These are phyloP conservation scores for Backusella macrospora DNA, from an alignment of 192 early-diverging fungal genomes.

Conservation along the genomic window DNA sequence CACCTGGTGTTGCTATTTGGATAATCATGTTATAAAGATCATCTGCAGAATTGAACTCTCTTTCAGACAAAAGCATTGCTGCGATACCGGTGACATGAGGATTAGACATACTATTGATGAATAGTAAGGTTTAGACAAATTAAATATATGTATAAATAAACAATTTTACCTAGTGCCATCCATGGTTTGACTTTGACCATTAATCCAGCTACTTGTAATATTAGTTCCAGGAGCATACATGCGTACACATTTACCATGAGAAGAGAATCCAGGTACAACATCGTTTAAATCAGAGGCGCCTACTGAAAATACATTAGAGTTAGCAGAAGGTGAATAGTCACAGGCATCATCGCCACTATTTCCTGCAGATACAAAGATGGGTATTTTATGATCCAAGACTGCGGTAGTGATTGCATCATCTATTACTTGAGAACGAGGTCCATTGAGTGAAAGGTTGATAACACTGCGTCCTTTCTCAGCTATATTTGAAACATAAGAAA, in stretches of 20 bases:
- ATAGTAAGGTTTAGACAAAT: too few relatives aligned
- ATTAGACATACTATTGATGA: constrained; percentile 45
- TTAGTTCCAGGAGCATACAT: constrained; percentile 64
- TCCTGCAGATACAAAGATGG: constrained; percentile 61
- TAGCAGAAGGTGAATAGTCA: constrained; percentile 54
- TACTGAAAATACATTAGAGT: constrained; percentile 46
- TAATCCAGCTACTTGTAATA: constrained; percentile 50
- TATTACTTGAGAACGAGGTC: constrained; percentile 46
- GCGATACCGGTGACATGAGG: constrained; percentile 56
- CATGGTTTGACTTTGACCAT: constrained; percentile 27
- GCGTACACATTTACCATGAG: constrained; percentile 59
- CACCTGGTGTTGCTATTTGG: constrained; percentile 15
- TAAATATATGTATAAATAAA: neutral
- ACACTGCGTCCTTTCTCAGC: constrained; percentile 36
- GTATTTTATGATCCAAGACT: constrained; percentile 41
- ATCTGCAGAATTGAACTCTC: constrained; percentile 21
- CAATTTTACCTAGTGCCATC: constrained; percentile 53
- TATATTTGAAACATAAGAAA: constrained; percentile 26
- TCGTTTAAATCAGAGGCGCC: constrained; percentile 49
- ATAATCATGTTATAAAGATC: constrained; percentile 40
- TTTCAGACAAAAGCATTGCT: constrained; percentile 42
- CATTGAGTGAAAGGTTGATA: constrained; percentile 67
- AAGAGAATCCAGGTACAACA: constrained; percentile 50
- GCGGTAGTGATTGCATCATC: constrained; percentile 43
- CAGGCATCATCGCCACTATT: constrained; percentile 63